These are phyloP conservation scores for Acrodontium crateriforme DNA, from an alignment of 2,329 filamentous ascomycete species.

Conservation along the genomic window DNA sequence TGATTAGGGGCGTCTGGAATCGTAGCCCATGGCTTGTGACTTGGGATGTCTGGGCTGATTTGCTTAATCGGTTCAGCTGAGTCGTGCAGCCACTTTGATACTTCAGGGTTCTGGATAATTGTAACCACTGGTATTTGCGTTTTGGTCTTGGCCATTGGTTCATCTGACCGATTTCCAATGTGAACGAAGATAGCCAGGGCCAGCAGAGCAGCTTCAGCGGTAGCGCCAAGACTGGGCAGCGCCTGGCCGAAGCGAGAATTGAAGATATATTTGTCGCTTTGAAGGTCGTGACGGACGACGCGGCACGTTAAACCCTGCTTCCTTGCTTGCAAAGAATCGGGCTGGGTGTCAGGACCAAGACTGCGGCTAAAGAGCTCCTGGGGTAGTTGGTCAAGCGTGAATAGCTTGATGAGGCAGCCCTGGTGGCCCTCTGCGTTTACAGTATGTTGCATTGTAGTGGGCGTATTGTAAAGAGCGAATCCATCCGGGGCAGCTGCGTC, in stretches of 20 bases:
- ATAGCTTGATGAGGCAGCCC: too few relatives aligned
- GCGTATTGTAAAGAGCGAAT: neutral
- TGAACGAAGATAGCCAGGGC: conserved; percentile 1
- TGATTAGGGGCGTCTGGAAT: neutral
- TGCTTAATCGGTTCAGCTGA: neutral
- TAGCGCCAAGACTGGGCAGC: conserved; percentile 1
- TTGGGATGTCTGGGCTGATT: neutral
- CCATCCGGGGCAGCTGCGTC: conserved; percentile 1
- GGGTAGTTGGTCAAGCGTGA: conserved; percentile 4
- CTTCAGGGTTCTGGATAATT: conserved; percentile 4
- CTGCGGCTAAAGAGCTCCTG: conserved; percentile 9
- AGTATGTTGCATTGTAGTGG: neutral
- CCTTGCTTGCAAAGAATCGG: conserved; percentile 3
- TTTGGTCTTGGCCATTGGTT: too few relatives aligned
- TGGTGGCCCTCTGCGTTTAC: too few relatives aligned
- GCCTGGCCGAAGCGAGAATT: conserved; percentile 11
- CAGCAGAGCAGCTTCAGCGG: conserved; percentile 1
- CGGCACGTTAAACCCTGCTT: conserved; percentile 9
- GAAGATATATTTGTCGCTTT: conserved; percentile 9
- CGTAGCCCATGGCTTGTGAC: neutral
- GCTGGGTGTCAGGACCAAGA: conserved; percentile 3
- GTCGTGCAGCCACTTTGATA: conserved; percentile 12
- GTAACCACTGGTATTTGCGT: too few relatives aligned
- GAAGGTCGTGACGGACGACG: conserved; percentile 6
- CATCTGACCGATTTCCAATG: conserved; percentile 7